phyloP scores from a whole-genome alignment of 345 rosid genomes.

The Aquilaria yunnanensis region DNA sequence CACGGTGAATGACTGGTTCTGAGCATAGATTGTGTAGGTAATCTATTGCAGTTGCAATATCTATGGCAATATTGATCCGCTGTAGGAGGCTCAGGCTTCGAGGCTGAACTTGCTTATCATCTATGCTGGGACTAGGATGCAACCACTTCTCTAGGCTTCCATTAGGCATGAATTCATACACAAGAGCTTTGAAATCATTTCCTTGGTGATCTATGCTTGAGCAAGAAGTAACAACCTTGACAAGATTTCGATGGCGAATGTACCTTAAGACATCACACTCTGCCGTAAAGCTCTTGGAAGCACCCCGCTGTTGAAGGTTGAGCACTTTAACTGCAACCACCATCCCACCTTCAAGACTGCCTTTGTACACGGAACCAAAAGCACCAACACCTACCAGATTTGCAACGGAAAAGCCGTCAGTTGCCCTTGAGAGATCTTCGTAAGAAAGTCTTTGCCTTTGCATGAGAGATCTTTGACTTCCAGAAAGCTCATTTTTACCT shows the following conservation, averaged over 20 bases:
- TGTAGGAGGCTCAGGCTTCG: neutral
- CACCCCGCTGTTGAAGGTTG: constrained; percentile 7
- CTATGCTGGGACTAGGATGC: neutral
- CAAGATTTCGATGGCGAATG: constrained; percentile 18
- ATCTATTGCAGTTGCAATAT: constrained; percentile 5
- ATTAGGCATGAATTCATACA: constrained; percentile 15
- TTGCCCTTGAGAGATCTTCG: constrained; percentile 3
- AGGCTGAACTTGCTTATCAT: neutral
- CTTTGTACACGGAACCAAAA: constrained; percentile 9
- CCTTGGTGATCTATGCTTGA: constrained; percentile 4
- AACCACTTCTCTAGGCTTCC: constrained; percentile 12
- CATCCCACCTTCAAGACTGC: neutral
- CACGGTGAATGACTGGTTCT: constrained; percentile 4
- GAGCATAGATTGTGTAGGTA: constrained; percentile 1
- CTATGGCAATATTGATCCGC: constrained; percentile 7
- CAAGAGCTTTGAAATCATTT: constrained; percentile 8
- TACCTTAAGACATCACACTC: constrained; percentile 10
- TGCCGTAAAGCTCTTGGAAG: constrained; percentile 10
- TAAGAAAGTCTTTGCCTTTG: neutral
- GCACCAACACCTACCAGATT: constrained; percentile 12
- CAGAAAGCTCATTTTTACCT: no score
- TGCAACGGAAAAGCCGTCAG: constrained; percentile 4
- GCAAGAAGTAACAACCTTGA: constrained; percentile 15
- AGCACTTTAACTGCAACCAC: constrained; percentile 15
- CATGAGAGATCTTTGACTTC: no score